A percentile compares a stretch with the other conserved stretches of the same genome.
These are phyloP conservation scores for Exophiala lecanii-corni DNA, from an alignment of 2,329 filamentous ascomycete genomes.

Conservation along the genomic window DNA sequence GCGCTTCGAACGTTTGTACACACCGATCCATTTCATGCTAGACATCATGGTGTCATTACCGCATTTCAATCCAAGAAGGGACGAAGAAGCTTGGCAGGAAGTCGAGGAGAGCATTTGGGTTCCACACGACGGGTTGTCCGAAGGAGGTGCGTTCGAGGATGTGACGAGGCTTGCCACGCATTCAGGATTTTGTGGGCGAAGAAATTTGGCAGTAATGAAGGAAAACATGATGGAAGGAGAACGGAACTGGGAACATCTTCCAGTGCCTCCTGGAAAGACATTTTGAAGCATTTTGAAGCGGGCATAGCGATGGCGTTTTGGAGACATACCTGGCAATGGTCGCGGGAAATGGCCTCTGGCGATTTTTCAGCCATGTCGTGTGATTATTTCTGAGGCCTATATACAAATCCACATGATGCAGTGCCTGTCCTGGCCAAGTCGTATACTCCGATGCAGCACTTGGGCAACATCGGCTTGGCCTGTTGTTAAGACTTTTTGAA, in stretches of 20 bases:
- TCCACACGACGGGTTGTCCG: slow-evolving; percentile 27
- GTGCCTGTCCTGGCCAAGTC: too few species aligned
- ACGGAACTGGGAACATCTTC: slow-evolving; percentile 43
- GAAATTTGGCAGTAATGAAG: slow-evolving; percentile 41
- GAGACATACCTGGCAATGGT: neutral
- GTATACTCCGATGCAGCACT: too few species aligned
- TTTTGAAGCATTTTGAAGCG: neutral
- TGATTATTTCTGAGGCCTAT: too few species aligned
- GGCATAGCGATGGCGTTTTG: slow-evolving; percentile 21
- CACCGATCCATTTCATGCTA: slow-evolving; percentile 54
- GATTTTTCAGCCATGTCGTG: too few species aligned
- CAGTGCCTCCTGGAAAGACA: slow-evolving; percentile 31
- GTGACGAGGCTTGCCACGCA: slow-evolving; percentile 38
- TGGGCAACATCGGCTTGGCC: too few species aligned
- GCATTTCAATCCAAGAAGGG: slow-evolving; percentile 55
- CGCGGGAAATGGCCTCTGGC: too few species aligned
- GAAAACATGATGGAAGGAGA: slow-evolving; percentile 39
- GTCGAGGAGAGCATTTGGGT: slow-evolving; percentile 41
- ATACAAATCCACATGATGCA: too few species aligned
- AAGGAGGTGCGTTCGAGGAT: slow-evolving; percentile 37
- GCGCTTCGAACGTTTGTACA: slow-evolving; percentile 63
- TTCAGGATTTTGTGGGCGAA: slow-evolving; percentile 43
- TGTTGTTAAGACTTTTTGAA: too few species aligned
- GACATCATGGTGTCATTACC: slow-evolving; percentile 56
- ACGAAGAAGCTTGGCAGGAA: slow-evolving; percentile 53